Evolutionary conservation across 441 rosid genomes (phyloP).

Genomic region (Jatropha multifida): DNA sequence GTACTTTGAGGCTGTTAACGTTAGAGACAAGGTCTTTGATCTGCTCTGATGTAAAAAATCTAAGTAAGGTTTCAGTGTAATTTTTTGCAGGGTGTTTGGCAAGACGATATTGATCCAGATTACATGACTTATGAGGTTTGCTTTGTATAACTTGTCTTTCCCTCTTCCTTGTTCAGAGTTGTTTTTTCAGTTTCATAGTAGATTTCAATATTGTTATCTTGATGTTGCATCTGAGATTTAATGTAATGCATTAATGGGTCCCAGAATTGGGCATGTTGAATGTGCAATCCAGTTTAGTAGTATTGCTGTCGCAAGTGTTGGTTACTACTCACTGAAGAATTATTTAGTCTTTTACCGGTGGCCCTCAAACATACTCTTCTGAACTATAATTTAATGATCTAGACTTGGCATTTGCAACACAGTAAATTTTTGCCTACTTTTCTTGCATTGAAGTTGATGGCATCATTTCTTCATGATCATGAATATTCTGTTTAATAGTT

Average conservation of each 20-base stretch:
- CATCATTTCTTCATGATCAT: not conserved
- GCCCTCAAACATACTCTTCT: not conserved
- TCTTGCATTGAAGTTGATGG: not conserved
- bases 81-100: slow-evolving; percentile 56
- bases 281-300: not conserved
- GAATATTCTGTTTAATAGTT: not conserved
- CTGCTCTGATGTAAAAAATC: slow-evolving; percentile 27
- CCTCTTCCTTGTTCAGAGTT: slow-evolving; percentile 7
- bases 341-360: not conserved
- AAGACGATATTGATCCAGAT: slow-evolving; percentile 67
- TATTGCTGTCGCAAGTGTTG: not conserved
- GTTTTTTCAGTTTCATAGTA: slow-evolving; percentile 1
- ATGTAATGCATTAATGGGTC: not conserved
- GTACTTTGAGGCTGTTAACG: slow-evolving; percentile 19
- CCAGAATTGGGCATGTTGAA: not conserved
- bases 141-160: slow-evolving; percentile 16
- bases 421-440: not conserved
- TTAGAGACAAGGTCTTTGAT: slow-evolving; percentile 26
- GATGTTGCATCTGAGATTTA: not conserved
- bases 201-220: not conserved
- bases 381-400: not conserved
- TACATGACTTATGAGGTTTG: slow-evolving; percentile 79
- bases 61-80: slow-evolving; percentile 13
- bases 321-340: not conserved
- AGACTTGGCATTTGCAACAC: not conserved